phyloP scores from a whole-genome alignment of 257 asterid genomes.

The Eustoma russellianum region DNA sequence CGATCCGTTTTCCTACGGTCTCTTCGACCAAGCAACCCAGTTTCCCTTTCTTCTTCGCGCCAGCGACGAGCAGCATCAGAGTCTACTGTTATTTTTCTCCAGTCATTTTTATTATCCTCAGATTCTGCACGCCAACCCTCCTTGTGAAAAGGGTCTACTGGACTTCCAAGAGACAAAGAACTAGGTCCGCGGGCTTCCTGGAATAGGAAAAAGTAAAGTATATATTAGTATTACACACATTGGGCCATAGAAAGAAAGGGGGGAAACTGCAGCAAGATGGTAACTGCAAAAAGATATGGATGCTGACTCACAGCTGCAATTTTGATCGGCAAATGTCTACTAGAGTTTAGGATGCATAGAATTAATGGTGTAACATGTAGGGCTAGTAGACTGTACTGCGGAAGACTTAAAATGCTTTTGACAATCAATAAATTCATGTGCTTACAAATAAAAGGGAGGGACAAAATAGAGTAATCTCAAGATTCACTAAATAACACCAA shows the following conservation, averaged over 20 bases:
- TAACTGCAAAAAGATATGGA: too few relatives aligned
- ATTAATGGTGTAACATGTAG: too few relatives aligned
- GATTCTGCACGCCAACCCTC: slow-evolving; percentile 76
- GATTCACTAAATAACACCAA: too few relatives aligned
- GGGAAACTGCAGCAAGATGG: background rate
- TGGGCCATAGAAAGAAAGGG: background rate
- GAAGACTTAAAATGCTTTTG: too few relatives aligned
- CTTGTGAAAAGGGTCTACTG: slow-evolving; percentile 72
- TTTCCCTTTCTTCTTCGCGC: slow-evolving; percentile 99
- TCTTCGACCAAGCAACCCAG: slow-evolving; percentile 88
- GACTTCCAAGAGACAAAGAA: slow-evolving; percentile 73
- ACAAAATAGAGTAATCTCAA: too few relatives aligned
- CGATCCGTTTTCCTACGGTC: slow-evolving; percentile 91
- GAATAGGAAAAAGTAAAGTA: slow-evolving; percentile 2
- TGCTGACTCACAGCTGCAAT: too few relatives aligned
- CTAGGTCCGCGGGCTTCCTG: slow-evolving; percentile 85
- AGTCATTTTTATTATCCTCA: slow-evolving; percentile 73
- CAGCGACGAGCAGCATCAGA: slow-evolving; percentile 84
- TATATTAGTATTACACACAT: background rate
- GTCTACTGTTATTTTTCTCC: slow-evolving; percentile 60
- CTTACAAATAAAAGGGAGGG: too few relatives aligned
- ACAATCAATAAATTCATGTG: too few relatives aligned
- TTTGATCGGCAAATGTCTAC: too few relatives aligned
- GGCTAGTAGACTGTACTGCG: too few relatives aligned
- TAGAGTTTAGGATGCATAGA: too few relatives aligned